These are phyloP conservation scores for Suillus variegatus DNA, from an alignment of 768 basidiomycete genomes.

Conservation along the genomic window DNA sequence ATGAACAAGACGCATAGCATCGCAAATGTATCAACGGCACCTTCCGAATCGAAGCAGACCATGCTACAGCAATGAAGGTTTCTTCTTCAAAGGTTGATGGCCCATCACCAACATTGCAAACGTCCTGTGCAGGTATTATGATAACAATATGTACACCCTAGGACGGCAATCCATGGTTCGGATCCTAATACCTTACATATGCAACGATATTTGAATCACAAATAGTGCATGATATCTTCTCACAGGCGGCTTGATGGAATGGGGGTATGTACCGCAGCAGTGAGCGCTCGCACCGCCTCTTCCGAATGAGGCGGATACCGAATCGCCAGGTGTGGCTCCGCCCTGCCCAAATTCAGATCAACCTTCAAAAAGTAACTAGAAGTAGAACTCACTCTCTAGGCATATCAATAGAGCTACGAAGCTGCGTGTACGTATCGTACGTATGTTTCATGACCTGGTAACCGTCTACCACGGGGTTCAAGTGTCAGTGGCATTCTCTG, in stretches of 20 bases:
- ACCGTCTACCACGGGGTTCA: conserved; percentile 45
- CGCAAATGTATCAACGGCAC: background rate
- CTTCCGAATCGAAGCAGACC: too few species aligned
- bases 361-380: background rate
- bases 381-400: conserved; percentile 50
- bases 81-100: too few species aligned
- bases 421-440: conserved; percentile 56
- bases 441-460: conserved; percentile 51
- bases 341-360: conserved; percentile 18
- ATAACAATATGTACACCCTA: background rate
- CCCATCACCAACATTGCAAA: too few species aligned
- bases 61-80: too few species aligned
- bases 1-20: background rate
- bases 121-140: background rate
- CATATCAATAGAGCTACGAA: conserved; percentile 50
- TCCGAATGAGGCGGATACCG: conserved; percentile 27
- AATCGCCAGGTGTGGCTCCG: conserved; percentile 20
- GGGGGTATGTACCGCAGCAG: conserved; percentile 2
- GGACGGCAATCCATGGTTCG: background rate
- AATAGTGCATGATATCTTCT: background rate
- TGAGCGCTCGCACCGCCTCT: conserved; percentile 19
- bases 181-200: background rate
- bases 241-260: conserved; percentile 20
- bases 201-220: background rate
- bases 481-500: background rate